Evolutionary conservation across 2,329 filamentous ascomycete genomes (phyloP), one percentile per base, ranked within the genome.

Genomic region (Curvularia verruculosa): DNA sequence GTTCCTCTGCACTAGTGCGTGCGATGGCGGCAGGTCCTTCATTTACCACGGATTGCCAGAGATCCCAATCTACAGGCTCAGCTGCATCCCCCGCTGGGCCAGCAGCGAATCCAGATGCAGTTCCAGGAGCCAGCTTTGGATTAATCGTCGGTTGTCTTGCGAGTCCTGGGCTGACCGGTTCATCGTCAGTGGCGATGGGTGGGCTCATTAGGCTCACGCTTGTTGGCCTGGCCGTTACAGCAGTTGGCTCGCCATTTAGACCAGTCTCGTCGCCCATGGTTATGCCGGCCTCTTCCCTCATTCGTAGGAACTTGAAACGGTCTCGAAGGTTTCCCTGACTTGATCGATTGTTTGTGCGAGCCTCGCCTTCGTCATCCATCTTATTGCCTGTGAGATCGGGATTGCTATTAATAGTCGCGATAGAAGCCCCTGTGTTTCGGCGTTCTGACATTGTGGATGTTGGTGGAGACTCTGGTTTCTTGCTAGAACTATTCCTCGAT

Each of bases 31-130:
- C 87, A 15, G 93, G 92, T 0, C 95, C 95, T 79, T 97, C 91
- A 65, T 97, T 96, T 31, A 99, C 95, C 3, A 99, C 89, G 23
- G 90, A 87, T 74, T 99, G 94, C 95, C 95, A 99, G 37, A 99
- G 80, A 76, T 99, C 95, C 95, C 95, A 99, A 73, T 99, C 92
- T n/a, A 99, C 95, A 23, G 91, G 88, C 15, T 83, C 81, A 24
- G 80, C 78, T 29, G 82, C 79, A 69, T 93, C 90, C 13, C 87
- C 86, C 3, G 91, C 88, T 8, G 89, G 90, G 1, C 90, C 90
- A 21, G 88, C 87, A 23, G 88, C 88, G 40, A 93, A 86, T 5
- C 94, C 93, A 10, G 91, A 88, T 7, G 89, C 92, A 1, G 93
- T 97, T 1, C 93, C 93, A 0, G 93, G 93, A 0, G 92, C 88